Evolutionary conservation across 805 yeast species (phyloP), one percentile per base, ranked within the genome.

Genomic region (Starmera pachycereana): DNA sequence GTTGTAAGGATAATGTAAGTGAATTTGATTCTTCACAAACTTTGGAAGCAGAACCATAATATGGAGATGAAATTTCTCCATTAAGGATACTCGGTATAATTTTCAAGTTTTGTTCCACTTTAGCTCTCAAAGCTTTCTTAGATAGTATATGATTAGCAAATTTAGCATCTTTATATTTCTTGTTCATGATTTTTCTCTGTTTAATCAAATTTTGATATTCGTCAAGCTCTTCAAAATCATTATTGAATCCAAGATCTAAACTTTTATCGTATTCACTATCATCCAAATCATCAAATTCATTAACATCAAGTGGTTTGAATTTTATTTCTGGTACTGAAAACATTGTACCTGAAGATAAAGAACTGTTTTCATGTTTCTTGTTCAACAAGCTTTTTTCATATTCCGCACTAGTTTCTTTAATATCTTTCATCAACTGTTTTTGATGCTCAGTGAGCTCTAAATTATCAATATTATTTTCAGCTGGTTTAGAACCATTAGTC

Each of bases 1-100:
- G 56, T 2, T 37, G 7, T 25, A 58, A 61, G 0, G 81, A 65
- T 45, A 81, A 58, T 1, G 68, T 57, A 4, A 67, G 60, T 28
- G 68, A 60, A 3, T 52, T 46, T 3, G 81, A 73, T 1, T 52
- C 41, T 12, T 57, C 47, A 12, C 56, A 57, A 33, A 68, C 63
- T 12, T 54, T 47, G 18, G 66, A 63, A 0, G 88, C 87, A 25
- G 65, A 45, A 3, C 58, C 59, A 49, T 77, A 78, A 52, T 66
- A 78, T 31, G 57, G 54, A 1, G 84, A 78, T 11, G 63, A 57
- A 1, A 54, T 49, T 11, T 61, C 44, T 3, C 77, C 81, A 2
- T 61, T 53, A n/a, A 75, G 54, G 16, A 76, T 58, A 11, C 51
- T 47, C 1, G 67, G 66, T 1, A 74, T 54, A 5, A 63, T 43